A percentile compares a stretch with the other conserved stretches of the same genome.
These are phyloP conservation scores for Pisolithus thermaeus DNA, from an alignment of 1,284 basidiomycete species.

Conservation along the genomic window DNA sequence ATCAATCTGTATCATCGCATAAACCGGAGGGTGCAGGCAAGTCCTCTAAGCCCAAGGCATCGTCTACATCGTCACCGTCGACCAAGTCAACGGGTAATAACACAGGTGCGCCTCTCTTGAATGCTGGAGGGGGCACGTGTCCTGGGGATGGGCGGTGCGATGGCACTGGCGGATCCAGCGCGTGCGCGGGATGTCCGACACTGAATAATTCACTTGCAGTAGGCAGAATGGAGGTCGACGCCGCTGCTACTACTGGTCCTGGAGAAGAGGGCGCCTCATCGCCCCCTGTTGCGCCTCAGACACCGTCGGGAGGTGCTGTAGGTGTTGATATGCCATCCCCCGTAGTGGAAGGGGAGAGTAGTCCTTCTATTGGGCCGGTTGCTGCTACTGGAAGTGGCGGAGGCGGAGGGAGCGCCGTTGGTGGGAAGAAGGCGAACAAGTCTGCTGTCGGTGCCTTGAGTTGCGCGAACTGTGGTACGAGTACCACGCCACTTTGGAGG, in stretches of 20 bases:
- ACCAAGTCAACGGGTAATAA: neutral
- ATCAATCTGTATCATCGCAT: slow-evolving; percentile 20
- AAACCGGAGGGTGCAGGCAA: slow-evolving; percentile 21
- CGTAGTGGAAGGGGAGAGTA: slow-evolving; percentile 18
- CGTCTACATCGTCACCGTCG: slow-evolving; percentile 11
- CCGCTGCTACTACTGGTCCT: slow-evolving; percentile 12
- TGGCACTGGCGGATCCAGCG: slow-evolving; percentile 86
- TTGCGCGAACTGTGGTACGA: slow-evolving; percentile 90
- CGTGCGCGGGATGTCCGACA: slow-evolving; percentile 90
- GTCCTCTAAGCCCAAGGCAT: slow-evolving; percentile 17
- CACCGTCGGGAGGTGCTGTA: neutral
- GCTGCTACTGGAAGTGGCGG: neutral
- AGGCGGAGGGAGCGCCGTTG: neutral
- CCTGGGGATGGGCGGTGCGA: slow-evolving; percentile 95
- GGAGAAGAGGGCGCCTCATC: slow-evolving; percentile 11
- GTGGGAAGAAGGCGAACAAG: slow-evolving; percentile 22
- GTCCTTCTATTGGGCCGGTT: slow-evolving; percentile 13
- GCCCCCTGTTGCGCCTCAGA: slow-evolving; percentile 11
- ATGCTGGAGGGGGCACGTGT: slow-evolving; percentile 65
- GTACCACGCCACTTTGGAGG: slow-evolving; percentile 91
- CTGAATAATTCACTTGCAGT: slow-evolving; percentile 75
- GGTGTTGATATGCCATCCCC: slow-evolving; percentile 27
- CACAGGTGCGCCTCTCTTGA: slow-evolving; percentile 24
- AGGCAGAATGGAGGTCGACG: slow-evolving; percentile 32
- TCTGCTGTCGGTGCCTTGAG: slow-evolving; percentile 72